Evolutionary conservation across 108 stramenopile species (phyloP).

Genomic region (Bacterosira constricta): DNA sequence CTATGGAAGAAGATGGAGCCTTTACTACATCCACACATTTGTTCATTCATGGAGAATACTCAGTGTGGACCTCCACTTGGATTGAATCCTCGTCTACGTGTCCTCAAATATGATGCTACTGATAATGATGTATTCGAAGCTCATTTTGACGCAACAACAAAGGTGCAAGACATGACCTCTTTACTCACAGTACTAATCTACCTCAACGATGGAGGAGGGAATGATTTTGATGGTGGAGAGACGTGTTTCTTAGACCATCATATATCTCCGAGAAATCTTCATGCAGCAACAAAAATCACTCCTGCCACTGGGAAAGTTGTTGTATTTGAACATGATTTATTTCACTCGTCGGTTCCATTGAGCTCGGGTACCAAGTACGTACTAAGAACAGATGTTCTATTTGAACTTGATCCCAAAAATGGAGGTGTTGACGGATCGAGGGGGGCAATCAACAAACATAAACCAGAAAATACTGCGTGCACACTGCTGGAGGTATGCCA

Average conservation of each 20-base stretch:
- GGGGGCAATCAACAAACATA: neutral
- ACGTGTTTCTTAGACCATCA: constrained; percentile 56
- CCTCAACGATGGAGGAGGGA: constrained; percentile 69
- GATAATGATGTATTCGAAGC: constrained; percentile 72
- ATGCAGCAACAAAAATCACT: constrained; percentile 26
- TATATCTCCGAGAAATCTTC: neutral
- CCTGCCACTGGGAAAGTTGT: constrained; percentile 60
- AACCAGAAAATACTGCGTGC: neutral
- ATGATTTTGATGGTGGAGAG: constrained; percentile 71
- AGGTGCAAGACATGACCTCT: constrained; percentile 36
- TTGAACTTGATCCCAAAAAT: constrained; percentile 24
- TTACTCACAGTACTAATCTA: constrained; percentile 73
- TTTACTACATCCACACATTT: constrained; percentile 15
- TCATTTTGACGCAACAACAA: constrained; percentile 83
- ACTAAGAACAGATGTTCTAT: constrained; percentile 76
- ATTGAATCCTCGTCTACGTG: constrained; percentile 75
- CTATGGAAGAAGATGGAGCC: constrained; percentile 50
- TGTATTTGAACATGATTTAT: constrained; percentile 81
- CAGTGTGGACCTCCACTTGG: constrained; percentile 46
- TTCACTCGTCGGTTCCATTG: constrained; percentile 67
- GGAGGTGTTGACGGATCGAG: constrained; percentile 23
- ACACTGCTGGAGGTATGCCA: constrained; percentile 46
- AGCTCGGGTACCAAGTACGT: constrained; percentile 76
- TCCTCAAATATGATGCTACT: constrained; percentile 66
- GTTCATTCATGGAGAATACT: constrained; percentile 30